phyloP scores from a whole-genome alignment of 495 filamentous ascomycete genomes.

The Echria macrotheca region DNA sequence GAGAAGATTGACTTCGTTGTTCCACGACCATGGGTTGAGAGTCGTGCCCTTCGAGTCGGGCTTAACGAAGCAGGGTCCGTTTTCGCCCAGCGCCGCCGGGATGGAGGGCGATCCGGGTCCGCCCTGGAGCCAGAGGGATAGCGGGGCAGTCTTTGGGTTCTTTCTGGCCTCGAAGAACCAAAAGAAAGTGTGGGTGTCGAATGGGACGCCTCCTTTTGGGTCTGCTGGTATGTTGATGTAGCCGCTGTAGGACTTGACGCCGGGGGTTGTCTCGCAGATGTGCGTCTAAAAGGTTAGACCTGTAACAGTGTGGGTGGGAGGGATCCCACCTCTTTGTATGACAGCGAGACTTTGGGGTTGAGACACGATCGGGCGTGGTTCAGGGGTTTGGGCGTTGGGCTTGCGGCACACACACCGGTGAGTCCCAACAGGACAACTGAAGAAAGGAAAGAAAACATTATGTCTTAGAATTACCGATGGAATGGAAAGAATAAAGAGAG shows the following conservation, averaged over 20 bases:
- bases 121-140: slow-evolving; percentile 40
- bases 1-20: slow-evolving; percentile 17
- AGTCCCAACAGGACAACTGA: no score
- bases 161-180: slow-evolving; percentile 12
- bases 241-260: slow-evolving; percentile 8
- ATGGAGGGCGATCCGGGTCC: slow-evolving; percentile 54
- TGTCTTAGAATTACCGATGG: no score
- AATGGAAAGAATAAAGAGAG: no score
- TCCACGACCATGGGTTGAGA: slow-evolving; percentile 18
- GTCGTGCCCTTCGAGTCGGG: slow-evolving; percentile 23
- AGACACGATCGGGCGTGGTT: no score
- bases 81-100: slow-evolving; percentile 60
- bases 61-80: slow-evolving; percentile 51
- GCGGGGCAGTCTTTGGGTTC: slow-evolving; percentile 3
- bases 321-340: no score
- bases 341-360: no score
- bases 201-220: neutral
- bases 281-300: neutral
- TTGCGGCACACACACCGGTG: no score
- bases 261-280: slow-evolving; percentile 4
- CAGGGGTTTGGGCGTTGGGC: no score
- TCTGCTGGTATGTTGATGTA: slow-evolving; percentile 1
- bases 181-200: slow-evolving; percentile 9
- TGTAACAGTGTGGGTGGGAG: no score
- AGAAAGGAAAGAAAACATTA: no score